These are phyloP conservation scores for Byssochlamys sp. DNA, from an alignment of 2,329 filamentous ascomycete species.

Conservation along the genomic window DNA sequence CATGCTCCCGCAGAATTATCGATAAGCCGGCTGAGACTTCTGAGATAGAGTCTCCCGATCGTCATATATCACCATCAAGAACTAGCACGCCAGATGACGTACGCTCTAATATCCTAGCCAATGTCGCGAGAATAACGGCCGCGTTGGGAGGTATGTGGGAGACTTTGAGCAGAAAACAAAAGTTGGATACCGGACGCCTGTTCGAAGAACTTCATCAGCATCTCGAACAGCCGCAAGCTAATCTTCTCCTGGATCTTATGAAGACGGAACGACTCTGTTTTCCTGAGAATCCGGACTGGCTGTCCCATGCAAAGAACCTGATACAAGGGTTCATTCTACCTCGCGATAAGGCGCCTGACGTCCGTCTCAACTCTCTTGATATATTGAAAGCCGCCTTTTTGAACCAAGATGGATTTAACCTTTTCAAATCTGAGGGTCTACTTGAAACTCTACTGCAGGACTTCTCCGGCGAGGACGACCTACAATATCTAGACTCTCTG, in stretches of 20 bases:
- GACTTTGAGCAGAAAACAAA: slow-evolving; percentile 26
- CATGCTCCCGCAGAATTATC: slow-evolving; percentile 25
- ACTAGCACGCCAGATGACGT: slow-evolving; percentile 23
- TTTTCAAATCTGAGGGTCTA: slow-evolving; percentile 25
- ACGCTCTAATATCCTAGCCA: slow-evolving; percentile 29
- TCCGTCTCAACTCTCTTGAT: slow-evolving; percentile 31
- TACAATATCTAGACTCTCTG: slow-evolving; percentile 29
- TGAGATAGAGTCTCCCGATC: slow-evolving; percentile 12
- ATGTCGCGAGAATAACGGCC: slow-evolving; percentile 27
- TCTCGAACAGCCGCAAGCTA: slow-evolving; percentile 29
- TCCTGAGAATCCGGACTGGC: slow-evolving; percentile 24
- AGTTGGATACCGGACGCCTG: slow-evolving; percentile 25
- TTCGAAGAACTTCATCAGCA: slow-evolving; percentile 26
- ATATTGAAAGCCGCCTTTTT: slow-evolving; percentile 31
- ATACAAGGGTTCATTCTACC: slow-evolving; percentile 29
- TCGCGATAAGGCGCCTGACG: slow-evolving; percentile 29
- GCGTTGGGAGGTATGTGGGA: slow-evolving; percentile 30
- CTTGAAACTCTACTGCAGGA: slow-evolving; percentile 23
- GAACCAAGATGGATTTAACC: slow-evolving; percentile 19
- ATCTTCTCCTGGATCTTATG: slow-evolving; percentile 27
- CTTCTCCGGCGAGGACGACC: slow-evolving; percentile 29
- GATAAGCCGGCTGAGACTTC: slow-evolving; percentile 17
- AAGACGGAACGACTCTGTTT: slow-evolving; percentile 25
- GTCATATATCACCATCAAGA: slow-evolving; percentile 17
- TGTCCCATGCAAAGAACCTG: slow-evolving; percentile 23